Evolutionary conservation across 345 rosid genomes (phyloP), one percentile per base, ranked within the genome.

Genomic region (Bruguiera gymnorhiza): DNA sequence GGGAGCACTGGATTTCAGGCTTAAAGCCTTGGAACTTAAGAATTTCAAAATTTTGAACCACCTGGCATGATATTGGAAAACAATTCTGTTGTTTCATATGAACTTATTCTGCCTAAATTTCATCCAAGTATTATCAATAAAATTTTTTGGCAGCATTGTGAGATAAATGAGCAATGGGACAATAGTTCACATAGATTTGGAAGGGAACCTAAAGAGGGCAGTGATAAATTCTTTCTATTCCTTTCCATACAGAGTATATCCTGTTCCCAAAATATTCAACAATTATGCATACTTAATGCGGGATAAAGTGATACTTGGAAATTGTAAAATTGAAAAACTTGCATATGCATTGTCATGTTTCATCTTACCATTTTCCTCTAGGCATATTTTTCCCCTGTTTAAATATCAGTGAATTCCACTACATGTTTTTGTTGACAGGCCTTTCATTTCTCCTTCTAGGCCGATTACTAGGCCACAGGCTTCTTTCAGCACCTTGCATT

Each of bases 401-500:
- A 26, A 68, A 46, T 63, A 57, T 62, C n/a, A 19, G n/a, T 68
- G 65, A 59, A 64, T 66, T 34, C 46, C 8, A 59, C 73, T 10
- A 34, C 59, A 50, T 79, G 67, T 67, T 78, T 77, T 72, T 63
- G 67, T 65, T 75, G 59, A 34, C 76, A 87, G 85, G 85, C 73
- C 77, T 67, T 70, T 72, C 19, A 72, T 46, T 60, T 88, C 85
- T 77, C 88, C 87, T 81, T 74, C 80, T 43, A 78, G 70, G 73
- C 46, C 74, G 78, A 76, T 67, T 74, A 73, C 75, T 58, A 76
- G 84, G 69, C 74, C 84, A 73, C 81, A 78, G 75, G 54, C 46
- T 65, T 27, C 37, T 70, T 70, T 66, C 56, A 50, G 65, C 51
- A 24, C 65, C 36, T 68, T 80, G 60, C 71, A 81, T 75, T 71